phyloP scores from a whole-genome alignment of 805 yeast genomes.

The Candida manassasensis region DNA sequence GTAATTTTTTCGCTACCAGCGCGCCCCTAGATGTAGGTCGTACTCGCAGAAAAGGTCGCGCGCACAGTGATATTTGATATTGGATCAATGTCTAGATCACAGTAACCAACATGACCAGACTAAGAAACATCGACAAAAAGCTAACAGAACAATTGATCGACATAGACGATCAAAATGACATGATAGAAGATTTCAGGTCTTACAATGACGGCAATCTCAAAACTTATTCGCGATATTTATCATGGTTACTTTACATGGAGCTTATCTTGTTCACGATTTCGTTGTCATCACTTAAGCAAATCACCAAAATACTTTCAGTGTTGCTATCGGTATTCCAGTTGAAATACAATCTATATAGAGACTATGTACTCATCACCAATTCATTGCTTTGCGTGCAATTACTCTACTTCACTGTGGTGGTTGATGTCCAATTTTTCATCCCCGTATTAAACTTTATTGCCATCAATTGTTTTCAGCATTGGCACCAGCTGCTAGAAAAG shows the following conservation, averaged over 20 bases:
- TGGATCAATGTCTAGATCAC: too few relatives aligned
- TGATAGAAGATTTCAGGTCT: neutral
- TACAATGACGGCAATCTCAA: neutral
- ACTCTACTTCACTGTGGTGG: neutral
- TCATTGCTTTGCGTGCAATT: neutral
- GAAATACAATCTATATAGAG: slow-evolving; percentile 3
- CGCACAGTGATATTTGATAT: too few relatives aligned
- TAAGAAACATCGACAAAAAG: slow-evolving; percentile 4
- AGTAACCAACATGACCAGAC: neutral
- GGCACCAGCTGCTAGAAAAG: slow-evolving; percentile 1
- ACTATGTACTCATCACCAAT: neutral
- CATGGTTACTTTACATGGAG: neutral
- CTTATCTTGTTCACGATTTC: neutral
- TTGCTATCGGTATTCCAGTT: slow-evolving; percentile 1
- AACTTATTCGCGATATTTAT: neutral
- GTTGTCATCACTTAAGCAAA: neutral
- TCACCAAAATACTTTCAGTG: neutral
- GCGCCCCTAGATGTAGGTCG: too few relatives aligned
- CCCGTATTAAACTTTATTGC: neutral
- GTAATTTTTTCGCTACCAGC: too few relatives aligned
- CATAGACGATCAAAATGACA: slow-evolving; percentile 3
- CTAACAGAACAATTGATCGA: slow-evolving; percentile 3
- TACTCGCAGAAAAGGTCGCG: too few relatives aligned
- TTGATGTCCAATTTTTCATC: neutral
- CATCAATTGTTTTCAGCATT: neutral